These are phyloP conservation scores for Paraphoma chrysanthemicola DNA, from an alignment of 2,329 filamentous ascomycete genomes.

Conservation along the genomic window DNA sequence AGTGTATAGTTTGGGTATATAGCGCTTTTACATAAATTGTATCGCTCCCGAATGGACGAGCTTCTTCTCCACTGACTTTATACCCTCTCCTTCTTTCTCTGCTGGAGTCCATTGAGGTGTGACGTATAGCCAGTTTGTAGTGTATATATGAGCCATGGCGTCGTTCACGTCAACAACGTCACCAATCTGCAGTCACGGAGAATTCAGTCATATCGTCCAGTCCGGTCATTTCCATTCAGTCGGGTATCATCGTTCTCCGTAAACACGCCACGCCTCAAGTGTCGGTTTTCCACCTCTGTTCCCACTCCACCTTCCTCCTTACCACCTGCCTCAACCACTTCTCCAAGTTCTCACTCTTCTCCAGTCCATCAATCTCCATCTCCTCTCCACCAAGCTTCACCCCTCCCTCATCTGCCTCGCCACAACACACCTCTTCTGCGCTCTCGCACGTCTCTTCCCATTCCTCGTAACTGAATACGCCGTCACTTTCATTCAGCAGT, in stretches of 20 bases:
- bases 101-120: too few species aligned
- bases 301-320: conserved; percentile 47
- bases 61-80: background rate
- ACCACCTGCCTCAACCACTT: conserved; percentile 52
- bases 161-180: too few species aligned
- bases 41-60: background rate
- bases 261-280: conserved; percentile 28
- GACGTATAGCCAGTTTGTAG: background rate
- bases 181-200: too few species aligned
- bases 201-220: background rate
- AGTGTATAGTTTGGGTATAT: background rate
- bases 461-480: conserved; percentile 74
- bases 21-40: background rate
- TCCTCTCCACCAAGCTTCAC: conserved; percentile 41
- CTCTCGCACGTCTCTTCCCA: conserved; percentile 75
- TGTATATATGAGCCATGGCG: background rate
- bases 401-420: conserved; percentile 48
- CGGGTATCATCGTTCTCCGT: too few species aligned
- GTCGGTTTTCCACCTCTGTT: conserved; percentile 51
- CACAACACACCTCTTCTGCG: conserved; percentile 71
- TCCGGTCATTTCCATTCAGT: too few species aligned
- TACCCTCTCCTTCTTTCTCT: too few species aligned
- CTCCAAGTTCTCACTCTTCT: conserved; percentile 37
- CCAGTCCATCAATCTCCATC: conserved; percentile 49
- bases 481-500: conserved; percentile 81